Percentiles rank a stretch among this genome's conserved stretches.
Conservation (phyloP, 352 stramenopile genomes). For the Aphanomyces euteiches region DNA sequence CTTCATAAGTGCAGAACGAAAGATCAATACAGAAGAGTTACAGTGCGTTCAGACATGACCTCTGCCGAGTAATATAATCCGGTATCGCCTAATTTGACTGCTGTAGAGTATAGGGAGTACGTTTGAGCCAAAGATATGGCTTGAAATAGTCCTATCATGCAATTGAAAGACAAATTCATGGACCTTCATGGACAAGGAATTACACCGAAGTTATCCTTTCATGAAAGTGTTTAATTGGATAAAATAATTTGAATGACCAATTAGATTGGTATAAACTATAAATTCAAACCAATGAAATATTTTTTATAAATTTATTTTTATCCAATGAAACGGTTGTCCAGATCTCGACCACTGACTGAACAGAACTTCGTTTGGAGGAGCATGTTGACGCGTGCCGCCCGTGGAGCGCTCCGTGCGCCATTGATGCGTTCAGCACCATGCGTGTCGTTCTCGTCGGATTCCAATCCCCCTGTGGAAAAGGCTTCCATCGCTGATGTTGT, state of each 20-base stretch:
- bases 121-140: no score
- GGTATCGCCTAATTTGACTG: no score
- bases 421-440: slow-evolving; percentile 2
- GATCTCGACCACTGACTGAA: slow-evolving; percentile 23
- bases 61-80: no score
- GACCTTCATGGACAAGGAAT: no score
- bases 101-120: no score
- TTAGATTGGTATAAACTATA: neutral
- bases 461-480: slow-evolving; percentile 36
- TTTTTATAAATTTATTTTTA: slow-evolving; percentile 8
- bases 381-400: slow-evolving; percentile 26
- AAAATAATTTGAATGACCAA: neutral
- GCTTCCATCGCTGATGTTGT: slow-evolving; percentile 65
- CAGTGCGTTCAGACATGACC: no score
- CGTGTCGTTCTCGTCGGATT: slow-evolving; percentile 19
- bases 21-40: no score
- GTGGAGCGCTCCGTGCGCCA: neutral
- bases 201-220: no score
- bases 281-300: no score
- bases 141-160: no score
- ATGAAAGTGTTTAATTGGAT: neutral
- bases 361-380: slow-evolving; percentile 19
- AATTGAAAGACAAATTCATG: no score
- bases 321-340: slow-evolving; percentile 5
- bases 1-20: no score